Conservation (phyloP, 208 protist genomes). For the Acanthamoeba castellanii region DNA sequence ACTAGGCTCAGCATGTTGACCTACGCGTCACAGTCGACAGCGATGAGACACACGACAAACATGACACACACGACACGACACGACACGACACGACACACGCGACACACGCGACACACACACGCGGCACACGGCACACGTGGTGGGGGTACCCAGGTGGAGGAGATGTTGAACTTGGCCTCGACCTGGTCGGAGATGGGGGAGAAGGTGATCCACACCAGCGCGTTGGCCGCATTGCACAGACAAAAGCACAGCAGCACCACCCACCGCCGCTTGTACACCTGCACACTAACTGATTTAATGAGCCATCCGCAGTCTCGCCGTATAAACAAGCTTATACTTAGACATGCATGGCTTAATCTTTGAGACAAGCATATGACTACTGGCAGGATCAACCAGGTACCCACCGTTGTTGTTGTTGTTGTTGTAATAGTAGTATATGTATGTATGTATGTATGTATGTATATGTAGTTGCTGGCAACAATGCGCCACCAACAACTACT, state of each 20-base stretch:
- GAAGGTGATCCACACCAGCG: conserved; percentile 68
- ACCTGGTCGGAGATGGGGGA: conserved; percentile 64
- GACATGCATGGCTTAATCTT: no score
- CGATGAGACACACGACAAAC: background rate
- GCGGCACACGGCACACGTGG: background rate
- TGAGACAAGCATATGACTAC: no score
- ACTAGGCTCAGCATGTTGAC: conserved; percentile 64
- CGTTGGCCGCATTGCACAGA: conserved; percentile 15
- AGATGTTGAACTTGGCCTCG: background rate
- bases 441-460: no score
- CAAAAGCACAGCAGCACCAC: conserved; percentile 22
- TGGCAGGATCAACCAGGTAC: no score
- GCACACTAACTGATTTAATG: background rate
- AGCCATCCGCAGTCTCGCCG: no score
- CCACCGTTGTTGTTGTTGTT: no score
- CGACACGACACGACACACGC: background rate
- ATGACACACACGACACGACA: background rate
- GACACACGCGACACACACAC: background rate
- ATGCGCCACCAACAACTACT: no score
- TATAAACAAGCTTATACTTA: no score
- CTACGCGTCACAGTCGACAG: background rate
- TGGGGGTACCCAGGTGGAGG: background rate
- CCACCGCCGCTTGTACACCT: conserved; percentile 62
- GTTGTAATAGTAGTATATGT: no score
- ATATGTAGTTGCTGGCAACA: no score